phyloP scores from a whole-genome alignment of 768 basidiomycete genomes.

The Rhodotorula kratochvilovae region DNA sequence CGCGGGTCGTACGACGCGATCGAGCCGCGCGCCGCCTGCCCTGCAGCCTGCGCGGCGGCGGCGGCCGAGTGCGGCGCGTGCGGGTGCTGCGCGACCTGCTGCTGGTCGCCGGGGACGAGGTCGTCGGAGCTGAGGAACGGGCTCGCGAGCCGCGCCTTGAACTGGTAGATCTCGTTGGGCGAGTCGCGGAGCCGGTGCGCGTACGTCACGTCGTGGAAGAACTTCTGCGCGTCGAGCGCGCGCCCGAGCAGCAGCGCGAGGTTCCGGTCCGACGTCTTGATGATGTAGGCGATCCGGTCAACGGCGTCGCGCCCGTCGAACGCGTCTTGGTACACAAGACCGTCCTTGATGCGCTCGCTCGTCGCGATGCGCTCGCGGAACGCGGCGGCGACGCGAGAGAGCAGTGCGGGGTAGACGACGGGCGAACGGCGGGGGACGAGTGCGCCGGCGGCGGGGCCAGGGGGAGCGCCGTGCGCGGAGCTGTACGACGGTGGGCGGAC shows the following conservation, averaged over 20 bases:
- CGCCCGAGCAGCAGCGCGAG: slow-evolving; percentile 90
- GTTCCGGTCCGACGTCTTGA: slow-evolving; percentile 96
- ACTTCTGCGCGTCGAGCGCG: slow-evolving; percentile 94
- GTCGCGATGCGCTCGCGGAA: slow-evolving; percentile 77
- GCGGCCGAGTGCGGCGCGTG: slow-evolving; percentile 22
- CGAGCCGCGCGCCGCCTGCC: neutral
- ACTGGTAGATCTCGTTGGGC: slow-evolving; percentile 84
- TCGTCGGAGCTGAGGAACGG: slow-evolving; percentile 61
- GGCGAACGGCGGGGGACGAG: slow-evolving; percentile 13
- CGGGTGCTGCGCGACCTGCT: slow-evolving; percentile 13
- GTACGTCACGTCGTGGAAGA: slow-evolving; percentile 98
- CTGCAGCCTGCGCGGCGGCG: slow-evolving; percentile 18
- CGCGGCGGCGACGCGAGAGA: slow-evolving; percentile 89
- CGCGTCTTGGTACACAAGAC: slow-evolving; percentile 88
- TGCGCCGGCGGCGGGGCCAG: neutral
- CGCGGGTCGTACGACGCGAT: neutral
- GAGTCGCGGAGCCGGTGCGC: slow-evolving; percentile 92
- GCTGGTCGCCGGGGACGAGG: slow-evolving; percentile 7
- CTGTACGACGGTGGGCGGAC: slow-evolving; percentile 13
- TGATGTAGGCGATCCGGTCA: slow-evolving; percentile 93
- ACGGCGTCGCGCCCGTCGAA: slow-evolving; percentile 98
- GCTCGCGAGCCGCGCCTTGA: slow-evolving; percentile 72
- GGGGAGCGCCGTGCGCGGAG: neutral
- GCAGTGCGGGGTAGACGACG: slow-evolving; percentile 79
- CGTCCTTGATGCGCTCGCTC: slow-evolving; percentile 82